Conservation (phyloP, 345 rosid species). For the Orychophragmus violaceus region DNA sequence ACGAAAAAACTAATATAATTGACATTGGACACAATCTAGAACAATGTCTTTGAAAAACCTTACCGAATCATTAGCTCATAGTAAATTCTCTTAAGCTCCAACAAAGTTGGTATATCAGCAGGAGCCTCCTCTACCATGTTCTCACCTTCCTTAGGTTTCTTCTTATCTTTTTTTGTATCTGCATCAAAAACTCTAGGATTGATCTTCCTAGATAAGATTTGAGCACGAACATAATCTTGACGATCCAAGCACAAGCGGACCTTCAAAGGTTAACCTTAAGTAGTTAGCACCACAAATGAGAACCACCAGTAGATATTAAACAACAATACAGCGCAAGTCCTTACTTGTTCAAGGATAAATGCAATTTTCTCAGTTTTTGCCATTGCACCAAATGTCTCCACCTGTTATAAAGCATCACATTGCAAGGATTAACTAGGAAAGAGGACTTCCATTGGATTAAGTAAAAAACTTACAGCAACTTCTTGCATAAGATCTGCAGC, state of each 20-base stretch:
- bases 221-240: constrained; percentile 88
- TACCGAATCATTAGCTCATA: constrained; percentile 91
- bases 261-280: constrained; percentile 35
- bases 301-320: not conserved
- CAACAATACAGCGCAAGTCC: not conserved
- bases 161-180: constrained; percentile 76
- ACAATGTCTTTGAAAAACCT: not conserved
- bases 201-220: constrained; percentile 92
- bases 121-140: constrained; percentile 87
- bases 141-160: constrained; percentile 93
- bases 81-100: constrained; percentile 84
- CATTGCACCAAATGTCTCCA: constrained; percentile 98
- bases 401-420: constrained; percentile 36
- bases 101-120: constrained; percentile 80
- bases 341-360: constrained; percentile 87
- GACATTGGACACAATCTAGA: not conserved
- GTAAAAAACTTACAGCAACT: constrained; percentile 65
- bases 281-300: not conserved
- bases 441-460: not conserved
- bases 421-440: not conserved
- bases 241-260: constrained; percentile 95
- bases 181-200: constrained; percentile 80
- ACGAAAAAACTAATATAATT: not conserved
- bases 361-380: constrained; percentile 97
- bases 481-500: constrained; percentile 99